phyloP scores from a whole-genome alignment of 2,329 filamentous ascomycete genomes.

The Furcasterigmium furcatum region DNA sequence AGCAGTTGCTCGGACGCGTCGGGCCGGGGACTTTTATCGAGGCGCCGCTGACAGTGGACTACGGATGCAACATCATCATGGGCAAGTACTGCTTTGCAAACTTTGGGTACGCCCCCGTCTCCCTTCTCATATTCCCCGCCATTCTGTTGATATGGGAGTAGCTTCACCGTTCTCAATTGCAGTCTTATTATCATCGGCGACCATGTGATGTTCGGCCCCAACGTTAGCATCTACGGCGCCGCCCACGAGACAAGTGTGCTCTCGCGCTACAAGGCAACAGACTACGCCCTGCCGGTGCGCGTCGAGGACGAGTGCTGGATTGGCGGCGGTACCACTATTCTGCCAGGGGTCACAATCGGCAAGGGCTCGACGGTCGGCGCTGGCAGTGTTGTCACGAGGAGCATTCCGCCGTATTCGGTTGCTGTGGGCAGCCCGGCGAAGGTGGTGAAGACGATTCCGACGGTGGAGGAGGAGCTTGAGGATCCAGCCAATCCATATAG shows the following conservation, averaged over 20 bases:
- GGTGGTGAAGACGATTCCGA: constrained; percentile 41
- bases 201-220: constrained; percentile 73
- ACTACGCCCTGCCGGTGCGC: constrained; percentile 67
- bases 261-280: constrained; percentile 69
- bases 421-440: constrained; percentile 68
- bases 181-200: constrained; percentile 78
- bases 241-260: constrained; percentile 71
- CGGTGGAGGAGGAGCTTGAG: too few species aligned
- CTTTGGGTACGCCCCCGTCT: too few species aligned
- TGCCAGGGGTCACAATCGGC: constrained; percentile 78
- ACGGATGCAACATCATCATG: constrained; percentile 91
- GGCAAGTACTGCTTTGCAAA: constrained; percentile 83
- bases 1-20: constrained; percentile 54
- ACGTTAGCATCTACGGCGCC: constrained; percentile 81
- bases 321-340: constrained; percentile 71
- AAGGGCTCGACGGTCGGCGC: constrained; percentile 77
- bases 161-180: constrained; percentile 86
- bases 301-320: constrained; percentile 88
- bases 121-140: too few species aligned
- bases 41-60: constrained; percentile 87
- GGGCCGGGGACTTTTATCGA: constrained; percentile 77
- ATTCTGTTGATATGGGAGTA: constrained; percentile 76
- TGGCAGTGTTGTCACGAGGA: constrained; percentile 78
- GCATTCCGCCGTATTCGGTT: constrained; percentile 65
- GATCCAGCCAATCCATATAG: too few species aligned